Conservation (phyloP, 1,139 yeast species). For the Candida smagusa region DNA sequence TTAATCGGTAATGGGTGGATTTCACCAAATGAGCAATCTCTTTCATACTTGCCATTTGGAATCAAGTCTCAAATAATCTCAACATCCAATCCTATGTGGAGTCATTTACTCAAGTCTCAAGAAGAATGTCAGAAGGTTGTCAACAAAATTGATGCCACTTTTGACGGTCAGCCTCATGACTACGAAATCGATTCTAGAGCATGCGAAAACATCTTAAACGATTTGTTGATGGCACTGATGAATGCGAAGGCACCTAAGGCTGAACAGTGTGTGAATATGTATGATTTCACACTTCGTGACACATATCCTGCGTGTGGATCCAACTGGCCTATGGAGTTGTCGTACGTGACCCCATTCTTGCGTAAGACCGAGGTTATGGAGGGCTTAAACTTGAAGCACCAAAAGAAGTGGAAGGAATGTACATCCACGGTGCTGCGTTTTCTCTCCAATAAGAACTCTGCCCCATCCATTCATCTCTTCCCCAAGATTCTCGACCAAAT, state of each 20-base stretch:
- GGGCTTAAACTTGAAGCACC: constrained; percentile 51
- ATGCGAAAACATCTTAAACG: constrained; percentile 50
- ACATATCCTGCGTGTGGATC: constrained; percentile 83
- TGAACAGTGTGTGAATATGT: constrained; percentile 71
- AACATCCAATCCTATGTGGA: constrained; percentile 35
- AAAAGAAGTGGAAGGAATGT: constrained; percentile 74
- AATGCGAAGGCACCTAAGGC: constrained; percentile 24
- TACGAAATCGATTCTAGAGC: constrained; percentile 32
- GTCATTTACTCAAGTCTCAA: constrained; percentile 45
- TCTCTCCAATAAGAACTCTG: constrained; percentile 51
- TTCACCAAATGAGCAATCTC: constrained; percentile 82
- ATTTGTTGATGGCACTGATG: constrained; percentile 36
- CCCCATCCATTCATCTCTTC: constrained; percentile 62
- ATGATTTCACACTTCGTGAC: constrained; percentile 72
- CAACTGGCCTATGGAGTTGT: constrained; percentile 88
- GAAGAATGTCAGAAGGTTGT: constrained; percentile 61
- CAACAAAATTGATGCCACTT: constrained; percentile 27
- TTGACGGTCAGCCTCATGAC: constrained; percentile 18
- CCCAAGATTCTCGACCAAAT: constrained; percentile 61
- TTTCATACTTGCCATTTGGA: constrained; percentile 76
- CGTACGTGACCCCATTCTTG: constrained; percentile 58
- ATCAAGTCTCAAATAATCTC: constrained; percentile 56
- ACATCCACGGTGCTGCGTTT: constrained; percentile 50
- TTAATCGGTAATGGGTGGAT: constrained; percentile 95
- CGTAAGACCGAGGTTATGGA: constrained; percentile 51